Evolutionary conservation across 1,284 basidiomycete species (phyloP).

Genomic region (Fomitopsis palustris): DNA sequence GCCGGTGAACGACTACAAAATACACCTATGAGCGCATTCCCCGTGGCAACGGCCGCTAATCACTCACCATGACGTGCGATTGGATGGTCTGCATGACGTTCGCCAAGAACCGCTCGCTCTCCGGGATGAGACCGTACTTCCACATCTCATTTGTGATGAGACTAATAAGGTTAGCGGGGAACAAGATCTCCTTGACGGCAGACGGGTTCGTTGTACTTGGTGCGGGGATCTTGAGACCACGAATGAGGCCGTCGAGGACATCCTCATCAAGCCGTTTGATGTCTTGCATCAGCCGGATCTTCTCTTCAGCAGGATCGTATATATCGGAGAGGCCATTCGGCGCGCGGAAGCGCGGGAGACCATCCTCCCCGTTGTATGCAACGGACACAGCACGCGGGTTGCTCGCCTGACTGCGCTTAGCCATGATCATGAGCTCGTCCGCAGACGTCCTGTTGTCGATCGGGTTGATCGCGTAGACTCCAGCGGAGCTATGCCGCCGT

Average conservation of each 20-base stretch:
- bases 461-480: constrained; percentile 64
- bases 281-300: constrained; percentile 92
- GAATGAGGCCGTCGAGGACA: constrained; percentile 87
- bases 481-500: constrained; percentile 83
- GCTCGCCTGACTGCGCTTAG: constrained; percentile 69
- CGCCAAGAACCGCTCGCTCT: constrained; percentile 97
- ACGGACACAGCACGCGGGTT: constrained; percentile 93
- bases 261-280: constrained; percentile 92
- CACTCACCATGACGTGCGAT: constrained; percentile 93
- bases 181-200: constrained; percentile 95
- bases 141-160: constrained; percentile 99
- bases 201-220: constrained; percentile 91
- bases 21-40: constrained; percentile 5
- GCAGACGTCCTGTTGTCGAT: constrained; percentile 66
- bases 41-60: background rate
- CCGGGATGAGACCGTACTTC: constrained; percentile 97
- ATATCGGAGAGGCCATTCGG: constrained; percentile 67
- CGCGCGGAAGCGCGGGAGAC: constrained; percentile 61
- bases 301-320: constrained; percentile 90
- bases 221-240: constrained; percentile 90
- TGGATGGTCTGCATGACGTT: constrained; percentile 99
- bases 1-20: constrained; percentile 74
- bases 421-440: constrained; percentile 77
- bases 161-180: constrained; percentile 99
- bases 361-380: constrained; percentile 80